Base-by-base conservation (phyloP, 805 yeast genomes). In the Yarrowia sp. region DNA sequence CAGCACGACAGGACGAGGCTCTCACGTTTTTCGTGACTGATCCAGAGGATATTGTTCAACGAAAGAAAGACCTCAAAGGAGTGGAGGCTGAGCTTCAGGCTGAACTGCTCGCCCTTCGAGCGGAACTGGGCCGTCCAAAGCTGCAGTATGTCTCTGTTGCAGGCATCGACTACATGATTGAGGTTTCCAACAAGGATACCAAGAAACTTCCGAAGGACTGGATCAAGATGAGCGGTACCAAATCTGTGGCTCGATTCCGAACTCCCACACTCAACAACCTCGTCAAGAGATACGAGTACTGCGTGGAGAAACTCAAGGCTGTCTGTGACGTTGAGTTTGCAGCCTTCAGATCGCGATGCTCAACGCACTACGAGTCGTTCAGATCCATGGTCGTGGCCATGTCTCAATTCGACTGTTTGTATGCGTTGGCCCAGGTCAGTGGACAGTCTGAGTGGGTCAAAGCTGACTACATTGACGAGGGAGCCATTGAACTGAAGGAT, bases 221-320 rank as follows among this genome's bases (percentile, higher is more conserved):
- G 97, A 78, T 89, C 12, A 89, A 91, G 72, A 84, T 90, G 36
- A 89, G 85, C 73, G 89, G 89, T 84, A 96, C 58, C 81, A 86
- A 74, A 70, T 77, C 86, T 1, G 87, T 91, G 1, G 85, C 92
- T 1, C 79, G 98, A 69, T 93, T 86, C 76, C 80, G 92, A 70
- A 82, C 97, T 0, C 91, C 97, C 0, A 79, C 77, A 40, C 82
- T 87, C 0, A 72, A 80, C 2, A 78, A 79, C 15, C 78, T 90
- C 36, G 82, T 87, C 59, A 86, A 86, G 67, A 76, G 80, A 46
- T 75, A 88, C 45, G 88, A 86, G 70, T 87, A 87, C 72, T 86
- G 87, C 64, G 83, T 86, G 67, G 97, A 88, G 68, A 71, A 80
- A 64, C 78, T 89, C 8, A 74, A 80, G 8, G 74, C 76, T 10